A percentile compares a stretch with the other conserved stretches of the same genome.
These are phyloP conservation scores for Limnomonas spitsbergensis DNA, from an alignment of 139 green algal species.

Conservation along the genomic window DNA sequence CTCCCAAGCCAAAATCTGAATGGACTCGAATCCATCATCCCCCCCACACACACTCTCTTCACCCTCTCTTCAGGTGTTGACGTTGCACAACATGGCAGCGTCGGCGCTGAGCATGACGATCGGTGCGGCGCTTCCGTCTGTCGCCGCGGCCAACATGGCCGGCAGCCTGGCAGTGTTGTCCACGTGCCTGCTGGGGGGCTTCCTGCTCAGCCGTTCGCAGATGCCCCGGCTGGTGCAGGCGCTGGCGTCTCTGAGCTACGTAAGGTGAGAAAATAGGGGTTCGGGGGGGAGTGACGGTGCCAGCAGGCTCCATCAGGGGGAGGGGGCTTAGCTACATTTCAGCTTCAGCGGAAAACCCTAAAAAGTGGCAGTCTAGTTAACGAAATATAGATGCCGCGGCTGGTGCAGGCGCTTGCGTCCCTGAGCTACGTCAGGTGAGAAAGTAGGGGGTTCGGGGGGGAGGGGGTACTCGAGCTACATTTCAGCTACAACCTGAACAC, in stretches of 20 bases:
- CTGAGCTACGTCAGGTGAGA: conserved; percentile 51
- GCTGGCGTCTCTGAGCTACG: conserved; percentile 39
- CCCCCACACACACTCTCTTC: too few relatives aligned
- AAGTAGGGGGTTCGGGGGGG: too few relatives aligned
- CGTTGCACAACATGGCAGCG: conserved; percentile 58
- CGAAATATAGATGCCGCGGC: conserved; percentile 39
- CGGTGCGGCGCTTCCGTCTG: conserved; percentile 51
- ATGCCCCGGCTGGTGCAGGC: conserved; percentile 43
- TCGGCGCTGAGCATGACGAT: conserved; percentile 60
- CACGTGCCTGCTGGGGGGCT: conserved; percentile 58
- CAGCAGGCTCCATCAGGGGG: not conserved
- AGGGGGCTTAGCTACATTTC: not conserved
- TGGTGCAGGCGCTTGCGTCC: conserved; percentile 31
- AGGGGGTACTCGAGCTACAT: not conserved
- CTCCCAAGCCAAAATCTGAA: too few relatives aligned
- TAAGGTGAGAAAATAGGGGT: conserved; percentile 44
- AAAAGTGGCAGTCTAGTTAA: conserved; percentile 62
- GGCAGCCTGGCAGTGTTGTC: conserved; percentile 53
- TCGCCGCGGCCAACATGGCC: conserved; percentile 61
- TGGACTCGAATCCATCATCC: too few relatives aligned
- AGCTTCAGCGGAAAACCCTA: conserved; percentile 23
- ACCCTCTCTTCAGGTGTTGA: conserved; percentile 33
- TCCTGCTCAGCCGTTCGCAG: conserved; percentile 53
- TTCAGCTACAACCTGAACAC: not conserved
- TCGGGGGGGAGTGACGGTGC: too few relatives aligned